A percentile compares a stretch with the other conserved stretches of the same genome.
Conservation (phyloP, 2,329 filamentous ascomycete genomes). For the Botryotinia globosa region DNA sequence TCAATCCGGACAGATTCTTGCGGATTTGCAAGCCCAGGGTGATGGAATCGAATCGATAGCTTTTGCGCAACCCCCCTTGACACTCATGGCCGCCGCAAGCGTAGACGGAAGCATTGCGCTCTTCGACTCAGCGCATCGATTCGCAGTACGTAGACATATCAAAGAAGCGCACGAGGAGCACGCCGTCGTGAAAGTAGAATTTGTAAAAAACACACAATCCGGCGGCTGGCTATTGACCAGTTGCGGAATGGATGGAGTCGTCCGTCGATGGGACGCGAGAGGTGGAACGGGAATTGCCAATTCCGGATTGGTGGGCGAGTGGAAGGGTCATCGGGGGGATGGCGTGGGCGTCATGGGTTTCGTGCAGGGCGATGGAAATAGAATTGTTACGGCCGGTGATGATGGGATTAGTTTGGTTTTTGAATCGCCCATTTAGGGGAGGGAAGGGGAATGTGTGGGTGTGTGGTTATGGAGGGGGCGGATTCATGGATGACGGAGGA, state of each 20-base stretch:
- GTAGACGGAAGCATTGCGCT: slow-evolving; percentile 78
- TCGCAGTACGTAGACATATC: slow-evolving; percentile 81
- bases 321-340: slow-evolving; percentile 83
- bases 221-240: slow-evolving; percentile 73
- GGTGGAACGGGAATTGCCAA: slow-evolving; percentile 64
- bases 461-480: too few species aligned
- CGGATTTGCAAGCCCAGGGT: slow-evolving; percentile 74
- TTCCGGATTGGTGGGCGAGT: slow-evolving; percentile 76
- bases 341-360: slow-evolving; percentile 87
- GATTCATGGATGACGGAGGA: not conserved
- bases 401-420: slow-evolving; percentile 71
- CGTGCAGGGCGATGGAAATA: slow-evolving; percentile 75
- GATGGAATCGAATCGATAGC: slow-evolving; percentile 77
- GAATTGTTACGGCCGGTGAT: slow-evolving; percentile 86
- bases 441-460: not conserved
- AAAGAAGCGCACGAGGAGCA: slow-evolving; percentile 81
- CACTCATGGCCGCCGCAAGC: slow-evolving; percentile 61
- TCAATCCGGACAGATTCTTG: slow-evolving; percentile 71
- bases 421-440: slow-evolving; percentile 43
- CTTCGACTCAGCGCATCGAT: slow-evolving; percentile 82
- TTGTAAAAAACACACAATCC: slow-evolving; percentile 55
- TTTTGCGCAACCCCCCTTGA: slow-evolving; percentile 54
- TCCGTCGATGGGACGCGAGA: slow-evolving; percentile 81
- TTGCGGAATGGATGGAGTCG: slow-evolving; percentile 87
- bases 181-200: slow-evolving; percentile 90